A percentile compares a stretch with the other conserved stretches of the same genome.
Conservation (phyloP, 768 basidiomycete species). For the Russula compacta region DNA sequence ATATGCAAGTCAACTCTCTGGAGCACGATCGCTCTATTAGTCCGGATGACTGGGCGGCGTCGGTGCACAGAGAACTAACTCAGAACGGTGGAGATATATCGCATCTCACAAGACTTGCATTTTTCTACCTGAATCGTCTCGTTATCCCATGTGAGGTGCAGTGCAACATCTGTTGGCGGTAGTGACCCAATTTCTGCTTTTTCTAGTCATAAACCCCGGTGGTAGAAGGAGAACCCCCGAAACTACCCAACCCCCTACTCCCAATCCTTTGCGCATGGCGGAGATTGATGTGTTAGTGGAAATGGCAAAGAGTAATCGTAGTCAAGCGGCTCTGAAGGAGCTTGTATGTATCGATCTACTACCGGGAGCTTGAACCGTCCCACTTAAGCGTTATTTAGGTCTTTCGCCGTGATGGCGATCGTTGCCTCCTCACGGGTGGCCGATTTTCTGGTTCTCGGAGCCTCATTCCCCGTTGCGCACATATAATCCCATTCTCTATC, state of each 20-base stretch:
- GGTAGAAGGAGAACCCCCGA: neutral
- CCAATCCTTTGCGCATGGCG: neutral
- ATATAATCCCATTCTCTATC: neutral
- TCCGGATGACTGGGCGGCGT: too few species aligned
- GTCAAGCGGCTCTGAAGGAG: neutral
- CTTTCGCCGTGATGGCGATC: neutral
- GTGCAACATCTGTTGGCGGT: too few species aligned
- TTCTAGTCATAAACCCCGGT: neutral
- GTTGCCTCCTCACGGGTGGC: neutral
- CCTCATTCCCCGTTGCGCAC: neutral
- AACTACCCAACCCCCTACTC: neutral
- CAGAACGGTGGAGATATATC: too few species aligned
- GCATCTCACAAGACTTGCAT: too few species aligned
- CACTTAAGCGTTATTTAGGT: neutral
- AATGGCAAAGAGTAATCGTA: neutral
- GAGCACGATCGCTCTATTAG: too few species aligned
- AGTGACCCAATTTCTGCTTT: neutral
- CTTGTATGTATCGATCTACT: neutral
- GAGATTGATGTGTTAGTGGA: neutral
- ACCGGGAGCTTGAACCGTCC: too few species aligned
- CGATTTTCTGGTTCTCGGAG: neutral
- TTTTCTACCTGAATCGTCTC: too few species aligned
- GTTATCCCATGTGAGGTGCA: too few species aligned
- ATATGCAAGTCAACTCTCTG: too few species aligned
- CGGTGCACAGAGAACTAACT: too few species aligned